Conservation (phyloP, 2,329 filamentous ascomycete species). For the Colletotrichum cuscutae region DNA sequence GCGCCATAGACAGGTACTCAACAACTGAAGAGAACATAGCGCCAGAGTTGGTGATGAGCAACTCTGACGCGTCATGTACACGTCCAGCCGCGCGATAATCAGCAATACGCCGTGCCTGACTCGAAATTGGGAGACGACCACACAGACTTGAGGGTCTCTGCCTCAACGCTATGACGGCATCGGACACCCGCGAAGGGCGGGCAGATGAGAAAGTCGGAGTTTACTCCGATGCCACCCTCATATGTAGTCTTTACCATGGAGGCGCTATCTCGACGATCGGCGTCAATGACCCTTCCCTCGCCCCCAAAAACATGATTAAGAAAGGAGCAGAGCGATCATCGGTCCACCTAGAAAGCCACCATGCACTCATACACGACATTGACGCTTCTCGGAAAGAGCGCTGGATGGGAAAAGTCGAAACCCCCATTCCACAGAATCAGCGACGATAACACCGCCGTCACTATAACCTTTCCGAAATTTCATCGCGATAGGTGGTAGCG, state of each 20-base stretch:
- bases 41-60: too few relatives aligned
- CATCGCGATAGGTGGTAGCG: neutral
- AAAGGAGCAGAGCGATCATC: neutral
- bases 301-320: neutral
- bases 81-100: too few relatives aligned
- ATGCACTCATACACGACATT: neutral
- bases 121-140: too few relatives aligned
- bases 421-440: neutral
- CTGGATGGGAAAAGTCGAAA: too few relatives aligned
- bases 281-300: neutral
- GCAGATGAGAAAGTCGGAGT: neutral
- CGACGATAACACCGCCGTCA: conserved; percentile 1
- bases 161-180: neutral
- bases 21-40: too few relatives aligned
- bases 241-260: neutral
- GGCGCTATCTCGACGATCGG: neutral
- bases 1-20: too few relatives aligned
- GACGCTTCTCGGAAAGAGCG: neutral
- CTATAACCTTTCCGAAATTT: conserved; percentile 9
- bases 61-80: too few relatives aligned
- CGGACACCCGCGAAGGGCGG: neutral
- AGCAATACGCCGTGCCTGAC: too few relatives aligned
- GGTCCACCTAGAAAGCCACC: neutral
- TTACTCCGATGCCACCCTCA: neutral
- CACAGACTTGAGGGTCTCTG: too few relatives aligned